Conservation (phyloP, 257 asterid species). For the Nicotiana tomentosiformis region DNA sequence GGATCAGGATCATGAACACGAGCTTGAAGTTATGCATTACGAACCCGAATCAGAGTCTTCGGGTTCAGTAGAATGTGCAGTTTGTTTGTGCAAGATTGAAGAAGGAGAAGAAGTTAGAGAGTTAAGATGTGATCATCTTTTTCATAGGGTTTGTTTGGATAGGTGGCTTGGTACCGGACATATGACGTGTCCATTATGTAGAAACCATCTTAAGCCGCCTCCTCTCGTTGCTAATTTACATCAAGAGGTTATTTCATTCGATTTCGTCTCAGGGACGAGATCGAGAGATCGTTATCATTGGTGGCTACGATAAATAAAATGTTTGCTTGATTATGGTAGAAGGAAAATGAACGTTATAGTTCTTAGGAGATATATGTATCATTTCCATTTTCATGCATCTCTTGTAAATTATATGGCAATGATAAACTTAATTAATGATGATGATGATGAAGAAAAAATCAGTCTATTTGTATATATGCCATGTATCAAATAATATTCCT, state of each 20-base stretch:
- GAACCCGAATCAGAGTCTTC: too few species aligned
- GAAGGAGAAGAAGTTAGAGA: too few species aligned
- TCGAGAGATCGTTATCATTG: conserved; percentile 17
- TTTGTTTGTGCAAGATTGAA: too few species aligned
- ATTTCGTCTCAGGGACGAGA: not conserved
- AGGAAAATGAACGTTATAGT: not conserved
- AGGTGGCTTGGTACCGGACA: too few species aligned
- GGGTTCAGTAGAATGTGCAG: too few species aligned
- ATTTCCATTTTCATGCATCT: not conserved
- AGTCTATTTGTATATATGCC: not conserved
- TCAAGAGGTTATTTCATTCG: conserved; percentile 10
- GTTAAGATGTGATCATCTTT: too few species aligned
- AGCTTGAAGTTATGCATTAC: too few species aligned
- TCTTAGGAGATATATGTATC: not conserved
- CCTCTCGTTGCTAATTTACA: not conserved
- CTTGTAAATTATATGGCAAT: not conserved
- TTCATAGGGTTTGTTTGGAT: too few species aligned
- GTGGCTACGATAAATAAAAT: conserved; percentile 24
- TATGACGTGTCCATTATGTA: too few species aligned
- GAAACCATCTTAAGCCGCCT: conserved; percentile 4
- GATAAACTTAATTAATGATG: not conserved
- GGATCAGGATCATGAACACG: too few species aligned
- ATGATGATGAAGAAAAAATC: not conserved
- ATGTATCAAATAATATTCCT: not conserved
- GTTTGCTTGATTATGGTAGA: not conserved